Evolutionary conservation across 1,284 basidiomycete species (phyloP).

Genomic region (Wolfiporia cocos): DNA sequence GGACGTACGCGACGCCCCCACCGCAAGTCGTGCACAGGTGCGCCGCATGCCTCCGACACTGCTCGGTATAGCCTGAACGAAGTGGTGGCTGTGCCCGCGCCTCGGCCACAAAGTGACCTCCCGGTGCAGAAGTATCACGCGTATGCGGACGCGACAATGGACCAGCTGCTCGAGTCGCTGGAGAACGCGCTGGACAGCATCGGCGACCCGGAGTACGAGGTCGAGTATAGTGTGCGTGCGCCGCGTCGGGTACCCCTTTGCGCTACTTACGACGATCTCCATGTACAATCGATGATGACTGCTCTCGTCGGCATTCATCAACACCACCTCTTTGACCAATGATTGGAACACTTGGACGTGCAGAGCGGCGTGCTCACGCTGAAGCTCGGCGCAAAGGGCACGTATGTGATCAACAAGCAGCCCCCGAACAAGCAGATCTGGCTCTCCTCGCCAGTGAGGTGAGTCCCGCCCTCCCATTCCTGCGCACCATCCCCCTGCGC

Average conservation of each 20-base stretch:
- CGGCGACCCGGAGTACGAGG: conserved; percentile 64
- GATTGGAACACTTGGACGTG: conserved; percentile 10
- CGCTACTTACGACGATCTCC: too few relatives aligned
- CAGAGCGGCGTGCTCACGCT: conserved; percentile 93
- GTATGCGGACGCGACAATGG: conserved; percentile 81
- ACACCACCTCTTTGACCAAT: neutral
- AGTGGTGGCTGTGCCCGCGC: conserved; percentile 8
- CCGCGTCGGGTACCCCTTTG: too few relatives aligned
- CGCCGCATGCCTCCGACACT: neutral
- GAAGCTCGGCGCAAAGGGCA: conserved; percentile 76
- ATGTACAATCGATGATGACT: neutral
- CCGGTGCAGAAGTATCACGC: conserved; percentile 68
- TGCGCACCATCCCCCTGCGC: neutral
- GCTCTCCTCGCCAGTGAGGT: conserved; percentile 81
- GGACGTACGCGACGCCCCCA: conserved; percentile 26
- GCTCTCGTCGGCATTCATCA: neutral
- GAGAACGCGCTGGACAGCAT: conserved; percentile 71
- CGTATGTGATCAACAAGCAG: conserved; percentile 99
- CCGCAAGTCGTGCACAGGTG: conserved; percentile 24
- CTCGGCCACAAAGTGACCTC: too few relatives aligned
- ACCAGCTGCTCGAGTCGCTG: conserved; percentile 71
- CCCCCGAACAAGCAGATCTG: conserved; percentile 99
- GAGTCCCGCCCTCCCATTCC: conserved; percentile 4
- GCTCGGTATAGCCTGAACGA: conserved; percentile 1
- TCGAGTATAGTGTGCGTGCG: conserved; percentile 86